Evolutionary conservation across 306 rosid genomes (phyloP), one percentile per base, ranked within the genome.

Genomic region (Casuarina glauca): DNA sequence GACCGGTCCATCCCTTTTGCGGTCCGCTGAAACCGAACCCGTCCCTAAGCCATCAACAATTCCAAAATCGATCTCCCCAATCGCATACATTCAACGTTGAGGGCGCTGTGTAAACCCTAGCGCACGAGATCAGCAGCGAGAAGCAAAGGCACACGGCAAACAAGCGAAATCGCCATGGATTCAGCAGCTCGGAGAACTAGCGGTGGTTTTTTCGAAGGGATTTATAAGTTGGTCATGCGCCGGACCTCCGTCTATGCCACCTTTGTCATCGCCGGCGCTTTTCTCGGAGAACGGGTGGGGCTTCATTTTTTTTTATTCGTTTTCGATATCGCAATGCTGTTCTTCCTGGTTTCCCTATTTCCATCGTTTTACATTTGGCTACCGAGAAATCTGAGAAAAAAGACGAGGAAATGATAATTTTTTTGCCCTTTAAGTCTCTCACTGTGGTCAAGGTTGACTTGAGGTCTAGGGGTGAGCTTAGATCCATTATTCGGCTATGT

Each of bases 191-290:
- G 91, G 76, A 91, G 86, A 81, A 85, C 80, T 51, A 82, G 94
- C 6, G 96, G 97, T 57, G 97, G 98, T 70, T 71, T 87, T 78
- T 60, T 90, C 48, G 99, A 95, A 85, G 91, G 94, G 42, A 72
- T 95, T 11, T 95, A 84, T 87, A 92, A 86, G 74, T 94, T 93
- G n/a, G 15, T 91, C 49, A 89, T 87, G 97, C 98, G 99, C 73
- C 98, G 99, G 39, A 96, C 91, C 87, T 95, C 96, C 66, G 87
- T 89, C 66, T 88, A 93, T 26, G 91, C 90, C 53, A 89, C 93
- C 74, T 91, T 95, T 72, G 78, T 96, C 78, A 89, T 96, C 83
- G 97, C 93, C 9, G 99, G 97, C n/a, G 93, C 99, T 54, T 96
- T 93, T 78, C 70, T 91, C 79, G 99, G 94, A 42, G 99, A 96